Percentiles rank a stretch among this genome's conserved stretches.
Evolutionary conservation across 73 alveolate genomes (phyloP).

Genomic region (Blepharisma stoltei): DNA sequence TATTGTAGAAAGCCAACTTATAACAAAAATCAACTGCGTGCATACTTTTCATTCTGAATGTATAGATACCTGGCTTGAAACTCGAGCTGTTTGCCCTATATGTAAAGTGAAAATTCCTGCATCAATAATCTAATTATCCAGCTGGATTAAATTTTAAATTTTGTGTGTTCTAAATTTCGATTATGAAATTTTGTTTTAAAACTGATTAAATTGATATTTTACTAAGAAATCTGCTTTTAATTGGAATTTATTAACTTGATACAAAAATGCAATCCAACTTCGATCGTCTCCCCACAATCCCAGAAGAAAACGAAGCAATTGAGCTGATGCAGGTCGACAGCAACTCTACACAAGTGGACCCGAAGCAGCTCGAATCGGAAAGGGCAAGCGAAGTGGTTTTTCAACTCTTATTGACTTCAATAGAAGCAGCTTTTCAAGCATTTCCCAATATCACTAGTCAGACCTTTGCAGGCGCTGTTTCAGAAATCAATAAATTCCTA

Average conservation of each 20-base stretch:
- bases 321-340: too few species aligned
- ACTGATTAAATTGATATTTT: too few species aligned
- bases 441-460: neutral
- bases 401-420: neutral
- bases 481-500: constrained; percentile 15
- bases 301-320: too few species aligned
- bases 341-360: neutral
- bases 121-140: too few species aligned
- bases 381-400: constrained; percentile 9
- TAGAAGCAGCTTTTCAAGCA: neutral
- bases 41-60: constrained; percentile 26
- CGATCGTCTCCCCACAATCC: too few species aligned
- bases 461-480: neutral
- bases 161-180: too few species aligned
- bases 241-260: too few species aligned
- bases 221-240: too few species aligned
- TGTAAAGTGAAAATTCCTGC: neutral
- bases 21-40: constrained; percentile 47
- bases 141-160: too few species aligned
- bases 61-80: constrained; percentile 7
- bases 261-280: too few species aligned
- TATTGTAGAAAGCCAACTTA: constrained; percentile 42
- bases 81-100: neutral
- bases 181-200: too few species aligned
- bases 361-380: constrained; percentile 5